Percentiles rank a stretch among this genome's conserved stretches.
Conservation (phyloP, 768 basidiomycete species). For the Lanmaoa rubissima region DNA sequence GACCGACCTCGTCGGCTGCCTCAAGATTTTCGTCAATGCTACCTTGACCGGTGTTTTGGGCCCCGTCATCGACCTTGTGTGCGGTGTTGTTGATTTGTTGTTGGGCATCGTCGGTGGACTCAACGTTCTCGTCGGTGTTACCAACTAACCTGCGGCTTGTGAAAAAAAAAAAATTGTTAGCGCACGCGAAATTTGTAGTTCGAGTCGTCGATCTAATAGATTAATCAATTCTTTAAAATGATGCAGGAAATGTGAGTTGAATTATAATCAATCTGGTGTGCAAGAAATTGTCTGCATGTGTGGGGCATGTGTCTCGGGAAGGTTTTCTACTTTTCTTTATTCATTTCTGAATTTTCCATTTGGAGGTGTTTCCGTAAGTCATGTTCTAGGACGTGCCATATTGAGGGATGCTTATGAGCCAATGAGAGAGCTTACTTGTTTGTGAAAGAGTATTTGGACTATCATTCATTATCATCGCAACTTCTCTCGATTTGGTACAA, state of each 20-base stretch:
- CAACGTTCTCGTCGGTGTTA: not conserved
- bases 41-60: not conserved
- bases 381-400: too few relatives aligned
- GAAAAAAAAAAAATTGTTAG: not conserved
- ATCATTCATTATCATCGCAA: not conserved
- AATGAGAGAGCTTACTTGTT: too few relatives aligned
- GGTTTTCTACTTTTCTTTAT: too few relatives aligned
- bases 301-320: too few relatives aligned
- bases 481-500: not conserved
- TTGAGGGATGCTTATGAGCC: too few relatives aligned
- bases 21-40: slow-evolving; percentile 1
- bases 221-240: not conserved
- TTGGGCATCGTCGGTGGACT: not conserved
- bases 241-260: not conserved
- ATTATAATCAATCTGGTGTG: not conserved
- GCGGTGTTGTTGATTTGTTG: not conserved
- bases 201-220: not conserved
- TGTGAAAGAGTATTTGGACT: not conserved
- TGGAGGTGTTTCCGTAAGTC: too few relatives aligned
- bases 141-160: not conserved
- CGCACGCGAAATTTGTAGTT: slow-evolving; percentile 2
- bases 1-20: not conserved
- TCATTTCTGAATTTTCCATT: too few relatives aligned
- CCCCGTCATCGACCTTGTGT: not conserved
- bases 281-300: not conserved